phyloP scores from a whole-genome alignment of 2,329 filamentous ascomycete genomes.

The Penicillium vulpinum region DNA sequence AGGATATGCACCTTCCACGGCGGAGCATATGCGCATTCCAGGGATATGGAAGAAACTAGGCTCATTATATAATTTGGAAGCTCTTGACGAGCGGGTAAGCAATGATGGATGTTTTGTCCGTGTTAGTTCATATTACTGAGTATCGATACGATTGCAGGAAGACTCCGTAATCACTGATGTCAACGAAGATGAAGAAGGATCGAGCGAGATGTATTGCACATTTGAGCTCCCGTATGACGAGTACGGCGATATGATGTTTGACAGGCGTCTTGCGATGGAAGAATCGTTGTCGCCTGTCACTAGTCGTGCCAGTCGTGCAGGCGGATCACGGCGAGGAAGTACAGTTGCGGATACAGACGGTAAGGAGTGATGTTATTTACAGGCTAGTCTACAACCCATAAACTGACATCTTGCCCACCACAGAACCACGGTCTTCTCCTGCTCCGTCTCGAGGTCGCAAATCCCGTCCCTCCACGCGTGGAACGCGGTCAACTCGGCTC shows the following conservation, averaged over 20 bases:
- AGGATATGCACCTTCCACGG: slow-evolving; percentile 66
- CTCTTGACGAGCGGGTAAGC: slow-evolving; percentile 81
- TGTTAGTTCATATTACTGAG: slow-evolving; percentile 24
- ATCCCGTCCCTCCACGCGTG: slow-evolving; percentile 35
- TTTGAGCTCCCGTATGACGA: slow-evolving; percentile 62
- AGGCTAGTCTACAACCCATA: background rate
- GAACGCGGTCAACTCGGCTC: slow-evolving; percentile 41
- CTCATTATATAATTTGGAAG: slow-evolving; percentile 79
- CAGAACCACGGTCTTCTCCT: slow-evolving; percentile 47
- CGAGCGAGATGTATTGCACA: slow-evolving; percentile 61
- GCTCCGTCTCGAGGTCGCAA: slow-evolving; percentile 44
- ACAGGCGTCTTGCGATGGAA: slow-evolving; percentile 46
- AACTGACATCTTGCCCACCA: slow-evolving; percentile 3
- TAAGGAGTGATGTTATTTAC: slow-evolving; percentile 24
- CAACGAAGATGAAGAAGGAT: slow-evolving; percentile 54
- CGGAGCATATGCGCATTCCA: slow-evolving; percentile 79
- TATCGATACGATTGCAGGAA: slow-evolving; percentile 39
- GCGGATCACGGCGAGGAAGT: slow-evolving; percentile 44
- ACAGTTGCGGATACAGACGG: slow-evolving; percentile 52
- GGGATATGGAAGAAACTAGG: slow-evolving; percentile 89
- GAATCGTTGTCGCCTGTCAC: slow-evolving; percentile 44
- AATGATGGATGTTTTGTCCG: background rate
- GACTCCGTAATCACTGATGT: slow-evolving; percentile 57
- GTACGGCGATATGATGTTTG: slow-evolving; percentile 52
- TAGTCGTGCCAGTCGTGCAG: slow-evolving; percentile 28